A percentile compares a stretch with the other conserved stretches of the same genome.
Conservation (phyloP, 768 basidiomycete genomes). For the Cyclocybe cylindracea region DNA sequence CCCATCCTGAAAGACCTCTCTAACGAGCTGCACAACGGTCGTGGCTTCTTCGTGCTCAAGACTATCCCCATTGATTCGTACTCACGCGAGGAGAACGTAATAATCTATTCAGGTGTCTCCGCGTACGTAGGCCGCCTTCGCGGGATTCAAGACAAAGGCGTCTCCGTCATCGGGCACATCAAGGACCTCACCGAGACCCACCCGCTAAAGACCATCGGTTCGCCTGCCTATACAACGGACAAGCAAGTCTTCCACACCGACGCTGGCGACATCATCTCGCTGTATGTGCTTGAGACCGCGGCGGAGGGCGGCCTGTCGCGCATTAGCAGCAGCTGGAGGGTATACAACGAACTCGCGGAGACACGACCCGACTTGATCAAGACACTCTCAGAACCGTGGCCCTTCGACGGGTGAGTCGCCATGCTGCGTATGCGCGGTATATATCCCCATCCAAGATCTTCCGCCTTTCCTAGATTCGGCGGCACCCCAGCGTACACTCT, state of each 20-base stretch:
- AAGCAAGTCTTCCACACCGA: slow-evolving; percentile 55
- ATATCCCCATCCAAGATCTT: neutral
- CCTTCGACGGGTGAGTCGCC: slow-evolving; percentile 36
- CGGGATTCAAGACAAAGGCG: slow-evolving; percentile 25
- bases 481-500: slow-evolving; percentile 33
- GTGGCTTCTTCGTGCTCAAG: slow-evolving; percentile 50
- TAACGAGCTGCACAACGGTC: slow-evolving; percentile 41
- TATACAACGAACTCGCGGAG: slow-evolving; percentile 49
- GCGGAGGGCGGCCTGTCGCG: slow-evolving; percentile 46
- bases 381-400: slow-evolving; percentile 43
- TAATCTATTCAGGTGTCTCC: slow-evolving; percentile 42
- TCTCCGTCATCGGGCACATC: slow-evolving; percentile 43
- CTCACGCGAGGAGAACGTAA: slow-evolving; percentile 36
- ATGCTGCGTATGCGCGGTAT: neutral
- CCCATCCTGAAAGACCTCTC: slow-evolving; percentile 35
- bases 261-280: slow-evolving; percentile 42
- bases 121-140: slow-evolving; percentile 18
- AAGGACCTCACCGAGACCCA: slow-evolving; percentile 44
- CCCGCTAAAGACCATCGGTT: slow-evolving; percentile 36
- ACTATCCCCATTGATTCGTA: slow-evolving; percentile 47
- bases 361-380: slow-evolving; percentile 46
- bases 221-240: slow-evolving; percentile 49
- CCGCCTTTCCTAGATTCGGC: slow-evolving; percentile 31
- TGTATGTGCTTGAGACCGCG: slow-evolving; percentile 42
- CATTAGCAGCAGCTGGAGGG: slow-evolving; percentile 43